Percentiles rank a stretch among this genome's conserved stretches.
phyloP scores from a whole-genome alignment of 169 alveolate genomes.

The Ichthyophthirius multifiliis region DNA sequence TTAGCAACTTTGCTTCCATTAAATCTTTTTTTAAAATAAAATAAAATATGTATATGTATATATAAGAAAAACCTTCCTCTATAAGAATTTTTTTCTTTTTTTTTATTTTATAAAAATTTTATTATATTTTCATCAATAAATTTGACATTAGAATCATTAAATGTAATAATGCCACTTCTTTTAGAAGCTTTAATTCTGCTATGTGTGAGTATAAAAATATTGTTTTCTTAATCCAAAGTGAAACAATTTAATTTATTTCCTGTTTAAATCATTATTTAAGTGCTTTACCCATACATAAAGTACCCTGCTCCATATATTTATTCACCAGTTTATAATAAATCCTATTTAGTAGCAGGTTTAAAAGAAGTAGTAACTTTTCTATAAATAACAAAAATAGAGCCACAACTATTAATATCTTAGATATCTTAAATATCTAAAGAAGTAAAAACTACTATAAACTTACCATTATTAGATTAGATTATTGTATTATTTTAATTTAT shows the following conservation, averaged over 20 bases:
- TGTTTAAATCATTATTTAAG: slow-evolving; percentile 29
- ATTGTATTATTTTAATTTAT: slow-evolving; percentile 1
- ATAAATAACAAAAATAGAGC: slow-evolving; percentile 15
- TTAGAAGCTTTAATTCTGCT: slow-evolving; percentile 3
- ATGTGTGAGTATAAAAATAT: not conserved
- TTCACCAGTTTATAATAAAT: slow-evolving; percentile 28
- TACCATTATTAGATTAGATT: slow-evolving; percentile 13
- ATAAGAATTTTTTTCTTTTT: not conserved
- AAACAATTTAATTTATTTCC: slow-evolving; percentile 13
- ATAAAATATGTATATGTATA: not conserved
- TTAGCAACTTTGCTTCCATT: slow-evolving; percentile 4
- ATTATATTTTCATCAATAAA: not conserved
- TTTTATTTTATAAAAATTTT: not conserved
- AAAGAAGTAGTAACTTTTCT: slow-evolving; percentile 26
- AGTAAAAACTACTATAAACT: slow-evolving; percentile 26
- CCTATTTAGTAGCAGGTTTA: slow-evolving; percentile 12
- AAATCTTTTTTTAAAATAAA: not conserved
- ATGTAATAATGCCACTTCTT: slow-evolving; percentile 9
- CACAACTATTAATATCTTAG: slow-evolving; percentile 9
- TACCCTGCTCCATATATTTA: slow-evolving; percentile 27
- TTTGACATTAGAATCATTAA: not conserved
- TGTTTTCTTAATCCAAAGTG: not conserved
- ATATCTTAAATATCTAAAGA: slow-evolving; percentile 28
- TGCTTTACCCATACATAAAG: slow-evolving; percentile 10
- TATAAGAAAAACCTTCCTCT: not conserved